Conservation (phyloP, 2,329 filamentous ascomycete species). For the Xenoacremonium recifei region DNA sequence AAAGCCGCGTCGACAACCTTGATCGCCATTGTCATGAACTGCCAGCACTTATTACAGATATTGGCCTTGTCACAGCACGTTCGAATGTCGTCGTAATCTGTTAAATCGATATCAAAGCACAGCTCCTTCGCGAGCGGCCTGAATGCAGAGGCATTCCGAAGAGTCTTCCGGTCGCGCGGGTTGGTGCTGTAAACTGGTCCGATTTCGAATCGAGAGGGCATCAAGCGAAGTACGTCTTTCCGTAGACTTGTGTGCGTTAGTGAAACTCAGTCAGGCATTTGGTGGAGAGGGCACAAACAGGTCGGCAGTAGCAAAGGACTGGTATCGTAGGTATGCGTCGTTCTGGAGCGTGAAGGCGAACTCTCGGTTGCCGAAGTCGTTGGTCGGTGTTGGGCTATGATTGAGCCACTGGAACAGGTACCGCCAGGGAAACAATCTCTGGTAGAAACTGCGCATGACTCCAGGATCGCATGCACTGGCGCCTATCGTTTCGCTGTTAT, state of each 20-base stretch:
- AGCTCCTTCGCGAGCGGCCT: constrained; percentile 88
- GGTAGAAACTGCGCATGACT: constrained; percentile 91
- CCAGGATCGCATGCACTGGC: constrained; percentile 68
- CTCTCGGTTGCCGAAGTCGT: constrained; percentile 89
- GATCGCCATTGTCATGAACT: constrained; percentile 97
- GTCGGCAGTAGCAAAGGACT: constrained; percentile 60
- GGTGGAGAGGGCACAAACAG: constrained; percentile 42
- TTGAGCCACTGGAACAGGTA: constrained; percentile 98
- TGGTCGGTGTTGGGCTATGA: constrained; percentile 80
- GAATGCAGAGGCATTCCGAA: constrained; percentile 79
- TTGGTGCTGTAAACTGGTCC: constrained; percentile 96
- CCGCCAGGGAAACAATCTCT: constrained; percentile 91
- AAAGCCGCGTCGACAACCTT: constrained; percentile 86
- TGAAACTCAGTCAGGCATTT: not conserved
- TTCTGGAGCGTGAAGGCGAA: constrained; percentile 95
- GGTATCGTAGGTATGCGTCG: constrained; percentile 89
- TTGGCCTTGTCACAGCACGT: constrained; percentile 93
- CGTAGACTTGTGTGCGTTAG: constrained; percentile 58
- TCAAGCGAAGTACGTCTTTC: constrained; percentile 84
- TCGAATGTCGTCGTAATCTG: constrained; percentile 95
- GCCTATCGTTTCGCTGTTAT: constrained; percentile 30
- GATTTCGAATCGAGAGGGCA: constrained; percentile 95
- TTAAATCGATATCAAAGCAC: constrained; percentile 99
- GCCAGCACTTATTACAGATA: constrained; percentile 93
- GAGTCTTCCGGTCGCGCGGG: constrained; percentile 85